Base-by-base conservation (phyloP, 768 basidiomycete species). In the Russula abietina region DNA sequence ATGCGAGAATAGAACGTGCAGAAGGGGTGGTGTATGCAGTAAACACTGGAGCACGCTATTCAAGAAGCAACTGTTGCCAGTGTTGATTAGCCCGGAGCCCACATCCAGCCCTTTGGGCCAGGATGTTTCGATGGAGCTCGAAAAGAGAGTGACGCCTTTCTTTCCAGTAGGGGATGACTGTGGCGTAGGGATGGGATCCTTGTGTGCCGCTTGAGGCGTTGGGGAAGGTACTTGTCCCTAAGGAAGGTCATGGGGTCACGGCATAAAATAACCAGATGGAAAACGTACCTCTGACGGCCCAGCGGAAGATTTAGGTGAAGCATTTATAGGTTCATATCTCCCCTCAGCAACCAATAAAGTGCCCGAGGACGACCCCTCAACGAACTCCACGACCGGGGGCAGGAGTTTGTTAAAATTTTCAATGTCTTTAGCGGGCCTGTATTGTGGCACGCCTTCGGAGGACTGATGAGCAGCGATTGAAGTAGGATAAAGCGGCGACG, bases 21-120 rank as follows among this genome's bases (percentile, higher is more conserved):
- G 78, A 28, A 99, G 80, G 2, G 95, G 93, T 10, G 94, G 86
- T 0, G 96, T 98, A 70, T 98, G 94, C 16, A 97, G 74, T 55
- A 98, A 81, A 69, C 93, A 93, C 76, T 99, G 97, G 54, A 98
- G 75, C 24, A 88, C 91, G 67, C 93, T 93, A 73, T 99, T 99
- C 69, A 98, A 78, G 73, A 96, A 99, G 75, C 97, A 99, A 2
- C 93, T 96, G 71, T 98, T 98, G 51, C 92, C 93, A 30, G 77
- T 87, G 74, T 98, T 98, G 70, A 83, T 79, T 51, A 98, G 76
- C 1, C 94, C 94, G 55, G 71, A 73, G 45, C 83, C 88, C 55
- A 81, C 72, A 57, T 70, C 75, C 55, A 71, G 78, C 16, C 71
- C 73, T 26, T 72, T 57, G 1, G 88, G 87, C 87, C 88, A 91